These are phyloP conservation scores for Talaromyces sp. DNA, from an alignment of 2,329 filamentous ascomycete genomes.

Conservation along the genomic window DNA sequence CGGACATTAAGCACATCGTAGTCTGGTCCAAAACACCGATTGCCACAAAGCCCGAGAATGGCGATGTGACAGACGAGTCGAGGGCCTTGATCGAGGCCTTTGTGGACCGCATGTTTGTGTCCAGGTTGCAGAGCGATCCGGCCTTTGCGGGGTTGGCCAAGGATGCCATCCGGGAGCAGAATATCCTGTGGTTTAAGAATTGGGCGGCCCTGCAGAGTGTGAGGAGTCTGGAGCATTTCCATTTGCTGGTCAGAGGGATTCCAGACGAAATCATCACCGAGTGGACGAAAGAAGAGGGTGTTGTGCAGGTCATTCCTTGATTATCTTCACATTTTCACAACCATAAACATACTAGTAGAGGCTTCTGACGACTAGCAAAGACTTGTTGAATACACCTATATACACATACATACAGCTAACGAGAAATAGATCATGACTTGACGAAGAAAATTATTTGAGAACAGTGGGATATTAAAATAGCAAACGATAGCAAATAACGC, in stretches of 20 bases:
- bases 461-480: not conserved
- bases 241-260: conserved; percentile 50
- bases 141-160: conserved; percentile 26
- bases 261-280: conserved; percentile 40
- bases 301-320: conserved; percentile 8
- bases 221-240: conserved; percentile 54
- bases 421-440: not conserved
- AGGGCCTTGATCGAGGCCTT: conserved; percentile 46
- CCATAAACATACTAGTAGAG: not conserved
- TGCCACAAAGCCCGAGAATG: conserved; percentile 40
- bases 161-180: conserved; percentile 23
- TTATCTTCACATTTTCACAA: too few relatives aligned
- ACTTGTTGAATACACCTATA: not conserved
- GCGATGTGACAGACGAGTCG: conserved; percentile 50
- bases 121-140: conserved; percentile 33
- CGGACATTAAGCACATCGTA: conserved; percentile 53
- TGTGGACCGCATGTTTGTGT: conserved; percentile 47
- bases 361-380: not conserved
- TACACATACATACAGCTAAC: not conserved
- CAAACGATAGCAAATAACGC: not conserved
- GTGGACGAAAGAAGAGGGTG: conserved; percentile 37
- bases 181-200: conserved; percentile 63
- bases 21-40: conserved; percentile 55
- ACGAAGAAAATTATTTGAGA: not conserved
- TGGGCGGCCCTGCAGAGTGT: conserved; percentile 59